A percentile compares a stretch with the other conserved stretches of the same genome.
These are phyloP conservation scores for Beta vulgaris DNA, from an alignment of 148 eudicot species.

Conservation along the genomic window DNA sequence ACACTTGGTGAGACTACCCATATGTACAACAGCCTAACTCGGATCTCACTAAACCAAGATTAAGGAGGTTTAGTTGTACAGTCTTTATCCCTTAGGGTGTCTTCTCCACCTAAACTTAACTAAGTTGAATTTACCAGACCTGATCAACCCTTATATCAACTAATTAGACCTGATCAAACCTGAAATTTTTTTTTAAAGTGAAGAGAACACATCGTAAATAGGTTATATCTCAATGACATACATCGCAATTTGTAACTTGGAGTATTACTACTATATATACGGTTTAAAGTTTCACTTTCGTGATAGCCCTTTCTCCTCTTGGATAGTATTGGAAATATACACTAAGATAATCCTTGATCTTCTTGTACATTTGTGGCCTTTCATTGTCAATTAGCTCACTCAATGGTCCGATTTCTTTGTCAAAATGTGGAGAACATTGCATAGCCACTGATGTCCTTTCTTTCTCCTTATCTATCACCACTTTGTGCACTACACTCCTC, in stretches of 20 bases:
- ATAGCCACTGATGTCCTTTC: slow-evolving; percentile 32
- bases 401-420: slow-evolving; percentile 5
- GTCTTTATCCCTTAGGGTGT: no score
- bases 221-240: no score
- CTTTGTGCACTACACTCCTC: slow-evolving; percentile 42
- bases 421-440: slow-evolving; percentile 9
- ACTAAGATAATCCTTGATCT: not conserved
- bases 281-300: not conserved
- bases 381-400: not conserved
- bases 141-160: no score
- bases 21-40: no score
- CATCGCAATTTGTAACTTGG: not conserved
- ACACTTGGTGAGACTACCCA: no score
- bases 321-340: not conserved
- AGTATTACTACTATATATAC: not conserved
- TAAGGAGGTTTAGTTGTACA: no score
- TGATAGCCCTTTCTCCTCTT: not conserved
- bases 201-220: no score
- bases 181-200: no score
- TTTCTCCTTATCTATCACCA: slow-evolving; percentile 17
- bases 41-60: no score
- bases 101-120: no score
- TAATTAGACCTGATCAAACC: no score
- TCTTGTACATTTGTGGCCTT: slow-evolving; percentile 6
- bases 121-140: no score